A percentile compares a stretch with the other conserved stretches of the same genome.
Conservation (phyloP, 139 green algal genomes). For the Chlorella sp. region DNA sequence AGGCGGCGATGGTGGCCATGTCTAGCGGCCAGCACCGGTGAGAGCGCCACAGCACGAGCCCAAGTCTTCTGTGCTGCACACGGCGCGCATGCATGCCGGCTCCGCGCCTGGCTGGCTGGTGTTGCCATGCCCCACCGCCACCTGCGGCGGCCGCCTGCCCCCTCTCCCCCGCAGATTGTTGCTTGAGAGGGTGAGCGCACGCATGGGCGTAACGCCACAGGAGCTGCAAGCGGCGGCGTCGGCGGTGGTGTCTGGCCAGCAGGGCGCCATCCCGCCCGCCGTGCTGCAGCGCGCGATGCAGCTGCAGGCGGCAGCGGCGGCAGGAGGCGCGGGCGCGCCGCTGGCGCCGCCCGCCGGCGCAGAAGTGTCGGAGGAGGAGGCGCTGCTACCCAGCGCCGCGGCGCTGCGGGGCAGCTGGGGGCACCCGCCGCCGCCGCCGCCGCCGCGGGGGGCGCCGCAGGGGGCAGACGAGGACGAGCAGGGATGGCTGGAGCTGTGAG, state of each 20-base stretch:
- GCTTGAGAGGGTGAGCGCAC: constrained; percentile 14
- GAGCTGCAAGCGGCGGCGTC: constrained; percentile 15
- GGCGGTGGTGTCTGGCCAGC: not conserved
- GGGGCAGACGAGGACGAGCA: constrained; percentile 34
- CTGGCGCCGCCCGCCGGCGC: not conserved
- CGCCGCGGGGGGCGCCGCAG: not conserved
- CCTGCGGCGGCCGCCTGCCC: no score
- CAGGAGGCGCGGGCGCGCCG: not conserved
- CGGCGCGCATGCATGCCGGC: no score
- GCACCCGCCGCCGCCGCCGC: not conserved
- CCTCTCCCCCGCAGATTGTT: no score
- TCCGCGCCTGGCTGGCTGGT: no score
- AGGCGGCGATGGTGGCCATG: constrained; percentile 14
- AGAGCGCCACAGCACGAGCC: no score
- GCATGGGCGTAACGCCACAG: constrained; percentile 9
- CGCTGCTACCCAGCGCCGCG: not conserved
- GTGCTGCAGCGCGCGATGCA: constrained; percentile 24
- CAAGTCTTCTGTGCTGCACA: no score
- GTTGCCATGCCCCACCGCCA: no score
- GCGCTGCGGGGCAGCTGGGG: not conserved
- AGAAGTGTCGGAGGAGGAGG: not conserved
- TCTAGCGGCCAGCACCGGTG: not conserved
- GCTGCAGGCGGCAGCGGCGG: constrained; percentile 15
- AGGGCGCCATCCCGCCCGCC: constrained; percentile 1
- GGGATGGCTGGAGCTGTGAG: constrained; percentile 24